These are phyloP conservation scores for Trametes sp. DNA, from an alignment of 1,284 basidiomycete species.

Conservation along the genomic window DNA sequence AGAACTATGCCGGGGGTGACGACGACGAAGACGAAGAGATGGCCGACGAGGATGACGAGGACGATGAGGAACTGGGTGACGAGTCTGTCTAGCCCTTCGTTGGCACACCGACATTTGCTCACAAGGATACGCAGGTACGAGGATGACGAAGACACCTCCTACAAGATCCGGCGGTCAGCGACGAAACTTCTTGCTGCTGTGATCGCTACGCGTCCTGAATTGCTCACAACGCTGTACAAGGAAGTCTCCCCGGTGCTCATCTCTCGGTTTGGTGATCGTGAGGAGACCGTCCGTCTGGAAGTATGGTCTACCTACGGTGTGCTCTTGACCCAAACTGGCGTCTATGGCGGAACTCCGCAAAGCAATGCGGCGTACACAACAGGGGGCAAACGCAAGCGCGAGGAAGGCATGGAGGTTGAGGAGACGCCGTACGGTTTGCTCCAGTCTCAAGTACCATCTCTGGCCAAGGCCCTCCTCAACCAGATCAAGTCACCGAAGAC, in stretches of 20 bases:
- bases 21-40: slow-evolving; percentile 87
- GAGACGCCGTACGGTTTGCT: slow-evolving; percentile 80
- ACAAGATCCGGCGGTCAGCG: slow-evolving; percentile 94
- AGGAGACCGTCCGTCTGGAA: slow-evolving; percentile 95
- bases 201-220: slow-evolving; percentile 88
- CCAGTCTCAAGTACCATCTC: slow-evolving; percentile 74
- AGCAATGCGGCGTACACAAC: slow-evolving; percentile 56
- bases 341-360: slow-evolving; percentile 70
- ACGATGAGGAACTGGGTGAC: slow-evolving; percentile 83
- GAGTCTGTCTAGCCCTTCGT: slow-evolving; percentile 53
- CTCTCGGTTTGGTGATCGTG: slow-evolving; percentile 91
- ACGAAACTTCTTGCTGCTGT: slow-evolving; percentile 90
- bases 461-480: slow-evolving; percentile 85
- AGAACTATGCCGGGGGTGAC: slow-evolving; percentile 89
- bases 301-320: slow-evolving; percentile 88
- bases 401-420: slow-evolving; percentile 80
- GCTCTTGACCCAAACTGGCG: slow-evolving; percentile 84
- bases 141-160: slow-evolving; percentile 99
- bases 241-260: slow-evolving; percentile 89
- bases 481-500: slow-evolving; percentile 88
- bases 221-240: slow-evolving; percentile 82
- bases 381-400: slow-evolving; percentile 82
- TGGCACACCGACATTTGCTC: background rate
- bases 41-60: slow-evolving; percentile 80
- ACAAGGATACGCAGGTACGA: slow-evolving; percentile 72